Base-by-base conservation (phyloP, 768 basidiomycete species). In the Tricholoma hemisulphureum region DNA sequence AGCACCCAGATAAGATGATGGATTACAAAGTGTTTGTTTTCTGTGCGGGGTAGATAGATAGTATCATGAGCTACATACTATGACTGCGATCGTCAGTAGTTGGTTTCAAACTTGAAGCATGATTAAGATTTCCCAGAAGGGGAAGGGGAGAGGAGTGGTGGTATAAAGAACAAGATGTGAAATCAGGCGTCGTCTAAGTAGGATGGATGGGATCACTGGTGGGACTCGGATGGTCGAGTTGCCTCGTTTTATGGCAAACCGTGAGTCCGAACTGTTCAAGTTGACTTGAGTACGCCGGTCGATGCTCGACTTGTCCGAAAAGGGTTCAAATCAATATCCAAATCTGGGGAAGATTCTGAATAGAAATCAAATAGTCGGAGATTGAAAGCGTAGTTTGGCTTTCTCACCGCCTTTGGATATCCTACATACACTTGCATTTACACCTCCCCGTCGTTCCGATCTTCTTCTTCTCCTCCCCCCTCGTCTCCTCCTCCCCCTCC, bases 361-460 rank as follows among this genome's bases (percentile, higher is more conserved):
- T 58, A 60, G 65, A 62, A 62, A 49, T 61, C 50, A 58, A 41
- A 57, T 62, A 41, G 39, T 48, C 68, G 68, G 68, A 69, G 68
- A 31, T 60, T 65, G 63, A 69, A 69, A 59, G 11, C 14, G 53
- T 39, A 29, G 37, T 48, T 54, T 21, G 29, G 31, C 10, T n/a
- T 55, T 61, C 58, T 61, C 61, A 65, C 61, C 41, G 61, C 63
- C 59, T 62, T 62, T 56, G 55, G 29, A 34, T 51, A 58, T 60
- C 4, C 21, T 23, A 24, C 43, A 13, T 32, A 14, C 14, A 32
- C 43, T 24, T 45, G n/a, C 60, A 60, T 39, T 57, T 56, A 53
- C 48, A 60, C 32, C 55, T 57, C 55, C 51, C 58, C 59, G 52
- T 51, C 56, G 51, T 61, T 51, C 43, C 56, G 35, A 50, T 51